phyloP scores from a whole-genome alignment of 371 early-diverging fungal species.

The Rhizopus stolonifer region DNA sequence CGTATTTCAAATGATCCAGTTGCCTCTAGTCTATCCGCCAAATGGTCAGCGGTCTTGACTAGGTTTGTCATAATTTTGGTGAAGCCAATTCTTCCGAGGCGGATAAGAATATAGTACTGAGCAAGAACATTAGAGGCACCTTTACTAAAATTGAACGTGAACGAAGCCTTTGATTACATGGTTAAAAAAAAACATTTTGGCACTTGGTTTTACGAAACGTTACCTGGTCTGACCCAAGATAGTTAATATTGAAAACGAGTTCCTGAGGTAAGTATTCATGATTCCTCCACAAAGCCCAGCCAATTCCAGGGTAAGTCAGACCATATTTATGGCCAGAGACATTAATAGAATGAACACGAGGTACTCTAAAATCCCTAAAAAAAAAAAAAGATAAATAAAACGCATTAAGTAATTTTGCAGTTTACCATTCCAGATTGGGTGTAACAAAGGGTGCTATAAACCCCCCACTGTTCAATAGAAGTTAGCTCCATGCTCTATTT shows the following conservation, averaged over 20 bases:
- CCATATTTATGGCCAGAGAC: conserved; percentile 81
- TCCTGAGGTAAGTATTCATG: conserved; percentile 60
- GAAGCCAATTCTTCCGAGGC: conserved; percentile 64
- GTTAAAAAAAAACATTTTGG: no score
- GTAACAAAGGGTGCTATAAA: conserved; percentile 77
- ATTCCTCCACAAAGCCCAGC: conserved; percentile 71
- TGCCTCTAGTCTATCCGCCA: conserved; percentile 49
- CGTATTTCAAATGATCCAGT: conserved; percentile 65
- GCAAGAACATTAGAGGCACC: conserved; percentile 63
- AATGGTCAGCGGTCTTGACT: conserved; percentile 43
- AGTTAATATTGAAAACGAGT: conserved; percentile 69
- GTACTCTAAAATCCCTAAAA: conserved; percentile 49
- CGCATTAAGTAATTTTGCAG: conserved; percentile 3
- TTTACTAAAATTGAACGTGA: conserved; percentile 73
- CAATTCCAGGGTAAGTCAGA: conserved; percentile 67
- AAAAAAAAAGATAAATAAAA: no score
- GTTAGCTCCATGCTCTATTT: neutral
- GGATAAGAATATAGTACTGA: conserved; percentile 72
- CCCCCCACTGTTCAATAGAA: conserved; percentile 54
- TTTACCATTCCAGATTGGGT: conserved; percentile 74
- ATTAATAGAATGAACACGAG: conserved; percentile 69
- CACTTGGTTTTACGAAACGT: no score
- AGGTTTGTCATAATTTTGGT: conserved; percentile 56
- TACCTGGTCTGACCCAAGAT: conserved; percentile 56
- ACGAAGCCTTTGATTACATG: conserved; percentile 52